Evolutionary conservation across 495 filamentous ascomycete species (phyloP), one percentile per base, ranked within the genome.

Genomic region (Hyaloscypha finlandica): DNA sequence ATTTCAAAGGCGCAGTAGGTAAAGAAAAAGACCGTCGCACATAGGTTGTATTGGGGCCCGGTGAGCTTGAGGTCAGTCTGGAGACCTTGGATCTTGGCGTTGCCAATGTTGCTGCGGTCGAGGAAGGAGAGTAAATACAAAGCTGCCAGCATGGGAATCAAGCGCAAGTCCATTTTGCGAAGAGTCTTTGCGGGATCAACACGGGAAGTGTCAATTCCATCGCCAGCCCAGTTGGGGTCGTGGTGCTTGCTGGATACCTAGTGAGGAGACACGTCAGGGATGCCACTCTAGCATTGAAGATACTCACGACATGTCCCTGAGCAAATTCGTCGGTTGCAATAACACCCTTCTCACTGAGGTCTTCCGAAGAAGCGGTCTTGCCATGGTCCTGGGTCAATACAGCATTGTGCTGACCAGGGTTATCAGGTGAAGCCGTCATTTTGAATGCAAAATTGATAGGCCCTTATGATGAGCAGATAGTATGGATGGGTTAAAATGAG

Each of bases 81-180:
- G 35, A 93, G 76, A 5, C 90, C 89, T 71, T 90, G 85, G 45
- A 92, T 90, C 64, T 90, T 91, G 8, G 90, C 90, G 74, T 93
- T 93, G 35, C 89, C 90, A 62, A 92, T 91, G 73, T 89, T 89
- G 6, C 80, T 80, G 14, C 83, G 75, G 39, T 72, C 64, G 3
- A 72, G 35, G 70, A 86, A 86, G 25, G 75, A 74, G 29, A 81
- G 77, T 0, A 84, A 73, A 64, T 86, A 88, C 4, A 86, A 76
- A 8, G 85, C 48, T 0, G 87, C 81, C 6, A 92, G 80, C 71
- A 87, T 82, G 0, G 89, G 89, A 19, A 91, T 80, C 16, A 91
- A 79, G 29, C 86, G 85, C 0, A 80, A 55, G 61, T 85, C 83
- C 80, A 85, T 83, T 76, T 84, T 84, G 67, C 80, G 73, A 58